phyloP scores from a whole-genome alignment of 768 basidiomycete genomes.

The Phlebiopsis gigantea region DNA sequence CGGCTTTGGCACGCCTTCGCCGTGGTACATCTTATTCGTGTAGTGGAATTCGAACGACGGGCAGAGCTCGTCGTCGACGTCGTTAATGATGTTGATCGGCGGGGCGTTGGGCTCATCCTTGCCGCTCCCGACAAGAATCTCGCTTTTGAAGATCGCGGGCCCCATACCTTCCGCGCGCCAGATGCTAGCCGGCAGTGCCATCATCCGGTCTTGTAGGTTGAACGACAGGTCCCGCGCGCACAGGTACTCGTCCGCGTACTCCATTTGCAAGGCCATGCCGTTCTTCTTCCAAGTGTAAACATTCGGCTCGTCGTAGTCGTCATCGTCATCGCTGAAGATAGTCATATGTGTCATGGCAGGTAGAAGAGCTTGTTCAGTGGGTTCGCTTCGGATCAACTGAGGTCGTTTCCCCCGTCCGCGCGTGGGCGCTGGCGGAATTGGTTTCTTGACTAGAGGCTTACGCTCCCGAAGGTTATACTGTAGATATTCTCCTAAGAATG shows the following conservation, averaged over 20 bases:
- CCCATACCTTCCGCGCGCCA: constrained; percentile 36
- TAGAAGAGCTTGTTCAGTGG: background rate
- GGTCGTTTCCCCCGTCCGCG: background rate
- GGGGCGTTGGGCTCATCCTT: constrained; percentile 69
- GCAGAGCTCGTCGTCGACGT: constrained; percentile 59
- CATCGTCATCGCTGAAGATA: constrained; percentile 12
- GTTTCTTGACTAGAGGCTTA: background rate
- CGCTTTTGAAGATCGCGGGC: constrained; percentile 54
- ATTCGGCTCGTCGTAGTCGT: constrained; percentile 14
- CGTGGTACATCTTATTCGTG: constrained; percentile 76
- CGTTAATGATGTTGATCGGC: constrained; percentile 60
- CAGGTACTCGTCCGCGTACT: constrained; percentile 15
- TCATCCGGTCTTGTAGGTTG: constrained; percentile 60
- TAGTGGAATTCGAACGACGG: constrained; percentile 89
- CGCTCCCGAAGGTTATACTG: background rate
- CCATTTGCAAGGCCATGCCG: constrained; percentile 10
- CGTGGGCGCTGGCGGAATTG: background rate
- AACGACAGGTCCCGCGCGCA: constrained; percentile 52
- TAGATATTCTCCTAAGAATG: background rate
- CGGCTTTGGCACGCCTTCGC: constrained; percentile 61
- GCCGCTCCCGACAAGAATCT: constrained; percentile 60
- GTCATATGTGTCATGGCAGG: background rate
- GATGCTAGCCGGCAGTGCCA: constrained; percentile 38
- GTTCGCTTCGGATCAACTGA: background rate
- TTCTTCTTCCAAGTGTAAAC: constrained; percentile 19